Evolutionary conservation across 345 rosid genomes (phyloP).

Genomic region (Salix udensis): DNA sequence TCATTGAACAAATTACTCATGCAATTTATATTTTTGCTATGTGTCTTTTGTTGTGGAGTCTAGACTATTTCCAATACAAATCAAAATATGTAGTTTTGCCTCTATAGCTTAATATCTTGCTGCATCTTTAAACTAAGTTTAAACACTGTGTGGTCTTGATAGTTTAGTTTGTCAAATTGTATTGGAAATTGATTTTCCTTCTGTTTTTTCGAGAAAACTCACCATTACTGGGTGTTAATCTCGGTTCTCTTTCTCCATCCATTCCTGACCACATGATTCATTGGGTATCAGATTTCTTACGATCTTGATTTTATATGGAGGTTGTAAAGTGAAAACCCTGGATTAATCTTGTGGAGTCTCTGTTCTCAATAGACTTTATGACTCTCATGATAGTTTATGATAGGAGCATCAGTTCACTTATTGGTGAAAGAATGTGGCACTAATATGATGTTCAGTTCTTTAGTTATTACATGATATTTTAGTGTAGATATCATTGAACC

Average conservation of each 20-base stretch:
- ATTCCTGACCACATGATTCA: neutral
- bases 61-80: neutral
- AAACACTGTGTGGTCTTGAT: neutral
- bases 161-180: neutral
- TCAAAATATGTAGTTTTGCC: neutral
- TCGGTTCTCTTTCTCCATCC: neutral
- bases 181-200: neutral
- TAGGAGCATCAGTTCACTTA: neutral
- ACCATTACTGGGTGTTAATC: neutral
- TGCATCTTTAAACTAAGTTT: neutral
- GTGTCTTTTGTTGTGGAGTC: neutral
- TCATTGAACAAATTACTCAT: neutral
- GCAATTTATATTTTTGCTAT: neutral
- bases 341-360: neutral
- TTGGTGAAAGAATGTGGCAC: neutral
- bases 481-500: neutral
- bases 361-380: neutral
- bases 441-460: neutral
- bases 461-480: neutral
- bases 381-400: neutral
- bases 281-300: neutral
- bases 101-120: constrained; percentile 2
- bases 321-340: neutral
- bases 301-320: neutral
- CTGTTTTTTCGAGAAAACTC: neutral